These are phyloP conservation scores for Phytopythium chamaehyphon DNA, from an alignment of 352 stramenopile genomes.

Conservation along the genomic window DNA sequence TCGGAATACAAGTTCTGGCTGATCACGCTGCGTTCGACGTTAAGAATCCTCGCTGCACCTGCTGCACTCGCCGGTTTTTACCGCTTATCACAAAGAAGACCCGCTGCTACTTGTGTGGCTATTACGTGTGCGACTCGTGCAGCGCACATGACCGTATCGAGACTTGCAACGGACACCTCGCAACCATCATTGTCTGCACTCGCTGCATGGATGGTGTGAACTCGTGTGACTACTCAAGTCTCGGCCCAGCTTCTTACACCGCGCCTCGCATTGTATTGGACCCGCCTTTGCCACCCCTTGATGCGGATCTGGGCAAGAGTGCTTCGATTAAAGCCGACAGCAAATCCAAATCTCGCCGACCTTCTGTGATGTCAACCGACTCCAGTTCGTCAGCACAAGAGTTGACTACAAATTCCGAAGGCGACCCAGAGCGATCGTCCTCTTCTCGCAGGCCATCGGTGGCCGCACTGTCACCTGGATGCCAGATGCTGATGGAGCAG, in stretches of 20 bases:
- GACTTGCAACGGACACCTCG: conserved; percentile 21
- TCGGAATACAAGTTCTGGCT: conserved; percentile 25
- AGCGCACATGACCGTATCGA: conserved; percentile 21
- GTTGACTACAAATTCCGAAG: background rate
- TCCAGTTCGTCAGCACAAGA: background rate
- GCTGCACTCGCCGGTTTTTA: conserved; percentile 22
- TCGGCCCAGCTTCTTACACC: background rate
- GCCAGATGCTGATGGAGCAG: background rate
- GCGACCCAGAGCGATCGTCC: background rate
- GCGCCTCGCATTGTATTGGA: background rate
- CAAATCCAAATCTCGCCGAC: too few relatives aligned
- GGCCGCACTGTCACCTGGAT: background rate
- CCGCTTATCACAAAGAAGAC: conserved; percentile 6
- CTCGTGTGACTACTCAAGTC: conserved; percentile 15
- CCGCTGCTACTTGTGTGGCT: conserved; percentile 27
- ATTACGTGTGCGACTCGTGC: conserved; percentile 22
- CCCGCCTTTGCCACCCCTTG: background rate
- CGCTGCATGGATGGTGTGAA: conserved; percentile 18
- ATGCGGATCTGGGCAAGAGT: too few relatives aligned
- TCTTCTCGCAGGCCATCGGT: background rate
- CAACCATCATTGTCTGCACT: conserved; percentile 18
- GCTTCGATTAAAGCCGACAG: too few relatives aligned
- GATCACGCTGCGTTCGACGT: conserved; percentile 20
- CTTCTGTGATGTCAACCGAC: too few relatives aligned
- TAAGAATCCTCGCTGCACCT: conserved; percentile 24